These are phyloP conservation scores for Imleria badia DNA, from an alignment of 768 basidiomycete genomes.

Conservation along the genomic window DNA sequence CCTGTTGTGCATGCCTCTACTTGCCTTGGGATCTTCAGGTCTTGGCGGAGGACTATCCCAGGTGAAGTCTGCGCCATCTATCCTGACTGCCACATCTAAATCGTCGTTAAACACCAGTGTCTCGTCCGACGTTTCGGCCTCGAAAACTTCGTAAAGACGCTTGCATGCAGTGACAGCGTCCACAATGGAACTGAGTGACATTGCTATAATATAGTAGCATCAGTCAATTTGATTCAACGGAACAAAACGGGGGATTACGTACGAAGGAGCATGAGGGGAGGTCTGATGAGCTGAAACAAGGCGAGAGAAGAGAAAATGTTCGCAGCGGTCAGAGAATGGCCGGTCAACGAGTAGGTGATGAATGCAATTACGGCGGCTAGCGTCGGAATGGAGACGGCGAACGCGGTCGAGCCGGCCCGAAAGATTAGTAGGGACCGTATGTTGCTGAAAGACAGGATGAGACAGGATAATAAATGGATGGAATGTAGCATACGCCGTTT, in stretches of 20 bases:
- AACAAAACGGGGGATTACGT: conserved; percentile 15
- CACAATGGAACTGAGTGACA: conserved; percentile 73
- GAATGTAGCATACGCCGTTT: conserved; percentile 52
- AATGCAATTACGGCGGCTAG: conserved; percentile 78
- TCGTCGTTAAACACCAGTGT: conserved; percentile 52
- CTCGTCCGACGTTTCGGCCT: conserved; percentile 73
- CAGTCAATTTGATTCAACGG: conserved; percentile 6
- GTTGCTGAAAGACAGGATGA: conserved; percentile 38
- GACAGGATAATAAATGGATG: conserved; percentile 3
- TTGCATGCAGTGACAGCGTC: conserved; percentile 81
- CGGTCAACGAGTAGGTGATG: conserved; percentile 72
- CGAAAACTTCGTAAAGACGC: conserved; percentile 79
- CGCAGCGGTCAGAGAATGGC: conserved; percentile 66
- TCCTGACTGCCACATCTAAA: conserved; percentile 63
- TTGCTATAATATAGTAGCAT: conserved; percentile 38
- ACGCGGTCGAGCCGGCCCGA: conserved; percentile 64
- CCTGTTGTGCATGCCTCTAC: background rate
- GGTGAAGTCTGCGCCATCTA: conserved; percentile 71
- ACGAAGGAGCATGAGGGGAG: conserved; percentile 77
- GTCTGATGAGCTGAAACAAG: conserved; percentile 77
- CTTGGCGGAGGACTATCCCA: conserved; percentile 82
- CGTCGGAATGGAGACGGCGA: conserved; percentile 70
- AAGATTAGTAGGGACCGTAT: conserved; percentile 66
- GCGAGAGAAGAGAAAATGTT: conserved; percentile 83
- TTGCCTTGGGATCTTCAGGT: conserved; percentile 29